Percentiles rank a stretch among this genome's conserved stretches.
These are phyloP conservation scores for Plasmodium vinckei DNA, from an alignment of 169 alveolate genomes.

Conservation along the genomic window DNA sequence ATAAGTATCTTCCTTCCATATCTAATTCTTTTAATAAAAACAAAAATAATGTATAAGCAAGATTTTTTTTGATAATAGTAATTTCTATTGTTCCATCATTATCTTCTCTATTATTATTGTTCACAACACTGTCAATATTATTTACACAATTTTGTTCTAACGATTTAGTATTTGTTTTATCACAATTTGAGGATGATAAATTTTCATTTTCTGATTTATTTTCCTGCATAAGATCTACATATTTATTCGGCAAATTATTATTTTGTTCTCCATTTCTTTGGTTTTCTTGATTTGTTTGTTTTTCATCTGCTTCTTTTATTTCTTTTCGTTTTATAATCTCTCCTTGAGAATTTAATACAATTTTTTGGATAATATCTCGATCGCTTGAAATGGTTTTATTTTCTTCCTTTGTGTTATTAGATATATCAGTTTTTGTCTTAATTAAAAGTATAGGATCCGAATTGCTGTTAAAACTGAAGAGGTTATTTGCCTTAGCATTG, in stretches of 20 bases:
- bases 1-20: slow-evolving; percentile 88
- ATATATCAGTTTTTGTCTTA: slow-evolving; percentile 6
- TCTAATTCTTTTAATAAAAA: slow-evolving; percentile 88
- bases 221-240: slow-evolving; percentile 61
- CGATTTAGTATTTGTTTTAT: background rate
- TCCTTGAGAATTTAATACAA: slow-evolving; percentile 12
- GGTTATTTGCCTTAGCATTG: slow-evolving; percentile 63
- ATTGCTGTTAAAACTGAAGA: slow-evolving; percentile 51
- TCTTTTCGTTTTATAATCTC: slow-evolving; percentile 20
- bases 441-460: slow-evolving; percentile 53
- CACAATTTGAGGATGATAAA: background rate
- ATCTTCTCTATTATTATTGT: background rate
- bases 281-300: background rate
- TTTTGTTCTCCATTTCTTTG: too few relatives aligned
- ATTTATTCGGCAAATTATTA: slow-evolving; percentile 25
- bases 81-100: slow-evolving; percentile 10
- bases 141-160: background rate
- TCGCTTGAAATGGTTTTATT: background rate
- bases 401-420: slow-evolving; percentile 5
- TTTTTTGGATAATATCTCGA: slow-evolving; percentile 22
- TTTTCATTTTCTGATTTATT: slow-evolving; percentile 12
- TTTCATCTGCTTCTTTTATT: slow-evolving; percentile 4
- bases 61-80: slow-evolving; percentile 52
- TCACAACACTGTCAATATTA: background rate
- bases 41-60: slow-evolving; percentile 80